A percentile compares a stretch with the other conserved stretches of the same genome.
phyloP scores from a whole-genome alignment of 2,329 filamentous ascomycete species.

The Penicillium hordei region DNA sequence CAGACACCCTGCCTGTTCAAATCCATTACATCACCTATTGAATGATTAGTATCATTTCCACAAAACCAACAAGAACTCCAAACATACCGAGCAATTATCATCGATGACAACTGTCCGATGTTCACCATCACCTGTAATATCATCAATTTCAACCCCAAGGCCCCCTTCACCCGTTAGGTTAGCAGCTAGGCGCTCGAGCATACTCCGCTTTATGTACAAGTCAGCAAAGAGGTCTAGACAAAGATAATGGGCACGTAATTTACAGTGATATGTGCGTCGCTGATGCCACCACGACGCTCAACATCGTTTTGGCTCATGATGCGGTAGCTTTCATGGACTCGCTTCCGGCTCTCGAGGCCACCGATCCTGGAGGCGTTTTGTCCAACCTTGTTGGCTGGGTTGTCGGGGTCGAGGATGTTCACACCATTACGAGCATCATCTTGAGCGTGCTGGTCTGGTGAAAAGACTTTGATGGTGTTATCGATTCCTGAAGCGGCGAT shows the following conservation, averaged over 20 bases:
- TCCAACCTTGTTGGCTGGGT: slow-evolving; percentile 38
- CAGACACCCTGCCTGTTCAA: not conserved
- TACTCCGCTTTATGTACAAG: slow-evolving; percentile 41
- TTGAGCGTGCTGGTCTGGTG: slow-evolving; percentile 58
- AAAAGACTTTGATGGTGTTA: slow-evolving; percentile 68
- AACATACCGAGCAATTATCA: slow-evolving; percentile 47
- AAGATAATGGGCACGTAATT: slow-evolving; percentile 21
- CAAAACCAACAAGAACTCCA: not conserved
- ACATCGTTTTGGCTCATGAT: slow-evolving; percentile 65
- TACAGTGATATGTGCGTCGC: slow-evolving; percentile 59
- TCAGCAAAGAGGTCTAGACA: slow-evolving; percentile 4
- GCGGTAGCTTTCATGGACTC: slow-evolving; percentile 60
- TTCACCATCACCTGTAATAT: slow-evolving; percentile 29
- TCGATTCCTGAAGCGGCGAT: slow-evolving; percentile 68
- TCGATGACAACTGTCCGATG: slow-evolving; percentile 41
- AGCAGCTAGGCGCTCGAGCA: slow-evolving; percentile 48
- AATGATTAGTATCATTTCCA: slow-evolving; percentile 9
- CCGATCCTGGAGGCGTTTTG: slow-evolving; percentile 28
- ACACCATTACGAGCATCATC: slow-evolving; percentile 57
- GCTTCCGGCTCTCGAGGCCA: slow-evolving; percentile 57
- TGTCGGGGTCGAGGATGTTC: slow-evolving; percentile 55
- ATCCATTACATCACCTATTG: slow-evolving; percentile 35
- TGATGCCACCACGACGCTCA: slow-evolving; percentile 57
- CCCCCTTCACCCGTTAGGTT: slow-evolving; percentile 40
- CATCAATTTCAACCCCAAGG: slow-evolving; percentile 25